Evolutionary conservation across 108 stramenopile species (phyloP).

Genomic region (Pseudonitzschia pungens): DNA sequence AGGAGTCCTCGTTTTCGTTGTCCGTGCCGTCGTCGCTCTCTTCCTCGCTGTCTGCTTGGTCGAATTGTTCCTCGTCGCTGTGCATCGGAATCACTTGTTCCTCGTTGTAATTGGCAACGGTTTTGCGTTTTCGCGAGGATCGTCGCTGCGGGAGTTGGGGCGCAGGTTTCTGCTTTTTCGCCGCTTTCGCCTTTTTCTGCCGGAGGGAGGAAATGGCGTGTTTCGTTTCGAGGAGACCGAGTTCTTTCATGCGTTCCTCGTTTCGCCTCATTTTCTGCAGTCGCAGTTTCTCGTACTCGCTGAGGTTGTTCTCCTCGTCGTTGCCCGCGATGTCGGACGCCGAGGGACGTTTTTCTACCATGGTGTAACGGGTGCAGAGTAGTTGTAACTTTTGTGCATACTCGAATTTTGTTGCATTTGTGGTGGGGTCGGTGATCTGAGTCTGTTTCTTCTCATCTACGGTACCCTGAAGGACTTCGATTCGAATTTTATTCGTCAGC

Average conservation of each 20-base stretch:
- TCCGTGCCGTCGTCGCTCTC: neutral
- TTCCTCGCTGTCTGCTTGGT: neutral
- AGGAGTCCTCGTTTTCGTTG: neutral
- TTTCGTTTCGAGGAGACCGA: neutral
- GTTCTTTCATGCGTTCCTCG: slow-evolving; percentile 6
- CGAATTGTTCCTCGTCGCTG: neutral
- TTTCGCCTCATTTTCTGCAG: slow-evolving; percentile 12
- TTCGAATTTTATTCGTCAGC: neutral
- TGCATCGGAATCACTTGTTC: slow-evolving; percentile 8
- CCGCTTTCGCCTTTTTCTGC: neutral
- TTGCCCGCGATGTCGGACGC: neutral
- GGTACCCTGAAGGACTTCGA: too few species aligned
- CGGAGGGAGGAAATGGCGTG: neutral
- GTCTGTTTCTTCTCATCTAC: too few species aligned
- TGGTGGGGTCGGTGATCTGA: too few species aligned
- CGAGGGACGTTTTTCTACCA: neutral
- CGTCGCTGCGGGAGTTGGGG: slow-evolving; percentile 5
- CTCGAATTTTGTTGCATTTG: too few species aligned
- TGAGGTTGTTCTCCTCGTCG: neutral
- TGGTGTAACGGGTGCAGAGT: too few species aligned
- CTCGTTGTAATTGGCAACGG: neutral
- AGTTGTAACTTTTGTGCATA: too few species aligned
- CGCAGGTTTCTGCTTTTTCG: neutral
- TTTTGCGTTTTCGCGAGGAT: slow-evolving; percentile 8
- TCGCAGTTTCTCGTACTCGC: slow-evolving; percentile 4